Conservation (phyloP, 1,284 basidiomycete genomes). For the Acaromyces ingoldii region DNA sequence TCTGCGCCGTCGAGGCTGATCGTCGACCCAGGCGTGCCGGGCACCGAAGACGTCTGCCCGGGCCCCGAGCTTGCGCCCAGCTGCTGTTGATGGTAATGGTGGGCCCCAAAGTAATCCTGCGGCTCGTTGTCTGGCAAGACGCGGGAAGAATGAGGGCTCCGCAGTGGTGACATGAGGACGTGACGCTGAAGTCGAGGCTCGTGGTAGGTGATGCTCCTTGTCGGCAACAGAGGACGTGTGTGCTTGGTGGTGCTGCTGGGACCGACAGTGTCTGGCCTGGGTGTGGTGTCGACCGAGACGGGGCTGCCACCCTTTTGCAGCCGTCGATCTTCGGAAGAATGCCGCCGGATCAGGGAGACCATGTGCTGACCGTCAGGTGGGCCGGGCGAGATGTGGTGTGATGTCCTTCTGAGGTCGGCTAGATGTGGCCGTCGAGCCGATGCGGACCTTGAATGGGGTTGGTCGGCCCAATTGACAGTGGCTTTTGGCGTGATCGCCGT, state of each 20-base stretch:
- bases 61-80: no score
- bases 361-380: slow-evolving; percentile 19
- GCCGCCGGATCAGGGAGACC: slow-evolving; percentile 31
- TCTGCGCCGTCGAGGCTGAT: slow-evolving; percentile 55
- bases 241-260: not conserved
- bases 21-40: slow-evolving; percentile 52
- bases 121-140: slow-evolving; percentile 5
- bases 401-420: not conserved
- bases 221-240: slow-evolving; percentile 30
- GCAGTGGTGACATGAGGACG: slow-evolving; percentile 35
- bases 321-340: slow-evolving; percentile 32
- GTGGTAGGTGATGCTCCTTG: slow-evolving; percentile 45
- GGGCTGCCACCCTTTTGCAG: not conserved
- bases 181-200: slow-evolving; percentile 41
- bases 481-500: not conserved
- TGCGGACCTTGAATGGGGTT: slow-evolving; percentile 13
- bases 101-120: slow-evolving; percentile 14
- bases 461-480: not conserved
- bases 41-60: slow-evolving; percentile 19
- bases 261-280: not conserved
- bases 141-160: slow-evolving; percentile 6
- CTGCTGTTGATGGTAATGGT: no score
- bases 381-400: slow-evolving; percentile 38
- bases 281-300: not conserved
- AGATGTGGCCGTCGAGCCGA: slow-evolving; percentile 2